Base-by-base conservation (phyloP, 495 filamentous ascomycete genomes). In the Trichoderma parareesei region DNA sequence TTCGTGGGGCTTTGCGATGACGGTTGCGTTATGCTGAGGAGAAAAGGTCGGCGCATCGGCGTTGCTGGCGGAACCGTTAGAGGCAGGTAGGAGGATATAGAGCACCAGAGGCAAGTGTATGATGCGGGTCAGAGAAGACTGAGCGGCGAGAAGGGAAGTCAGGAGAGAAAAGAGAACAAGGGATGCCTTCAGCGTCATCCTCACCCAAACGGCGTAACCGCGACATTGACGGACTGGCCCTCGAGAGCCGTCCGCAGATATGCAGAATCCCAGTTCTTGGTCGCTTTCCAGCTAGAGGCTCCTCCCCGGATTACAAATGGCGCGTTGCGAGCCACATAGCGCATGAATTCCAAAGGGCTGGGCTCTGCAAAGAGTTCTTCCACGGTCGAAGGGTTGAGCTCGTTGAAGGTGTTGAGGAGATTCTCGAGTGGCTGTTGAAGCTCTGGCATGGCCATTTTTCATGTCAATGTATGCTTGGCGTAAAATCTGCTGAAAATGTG, bases 341-440 rank as follows among this genome's bases (percentile, higher is more conserved):
- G 79, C 82, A 90, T 85, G 71, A 92, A 92, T 69, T 90, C 86
- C 8, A 92, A 78, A 0, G 89, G 79, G 42, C 82, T 88, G 2
- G 90, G 89, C 44, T 83, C 79, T 40, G 83, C 78, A n/a, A 75
- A 43, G 4, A 90, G 75, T 60, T 84, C 81, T 57, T 85, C 79
- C 57, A 91, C 79, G 27, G 64, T 63, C 27, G 75, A 65, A 46
- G 75, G 69, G 70, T 92, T 92, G 55, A 92, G 78, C 65, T 90
- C 87, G 68, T 88, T 80, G 75, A 90, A 91, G 44, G 77, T 81
- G 1, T 72, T 77, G 63, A 91, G 78, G 38, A 90, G 79, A 61
- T 84, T 84, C 61, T 57, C 27, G 7, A 57, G 8, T 9, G 53
- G 53, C 27, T 35, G 33, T 57, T 14, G 35, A 27, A 57, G 33